These are phyloP conservation scores for Aegilops tauschii DNA, from an alignment of 176 grass and related monocot species.

Conservation along the genomic window DNA sequence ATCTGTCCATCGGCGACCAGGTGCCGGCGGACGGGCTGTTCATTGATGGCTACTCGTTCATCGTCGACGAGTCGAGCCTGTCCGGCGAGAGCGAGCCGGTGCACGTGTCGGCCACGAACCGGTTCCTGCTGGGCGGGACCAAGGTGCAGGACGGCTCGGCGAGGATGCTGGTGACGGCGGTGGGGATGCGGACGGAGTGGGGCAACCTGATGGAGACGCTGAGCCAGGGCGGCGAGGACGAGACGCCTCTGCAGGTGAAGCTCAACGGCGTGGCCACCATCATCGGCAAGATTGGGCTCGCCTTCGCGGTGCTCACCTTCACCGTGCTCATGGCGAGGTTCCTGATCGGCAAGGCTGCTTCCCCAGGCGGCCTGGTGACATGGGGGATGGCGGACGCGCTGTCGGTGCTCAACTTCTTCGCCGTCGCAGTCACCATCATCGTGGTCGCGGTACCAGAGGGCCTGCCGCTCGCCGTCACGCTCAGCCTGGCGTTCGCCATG, in stretches of 20 bases:
- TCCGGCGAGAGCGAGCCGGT: constrained; percentile 92
- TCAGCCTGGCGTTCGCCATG: constrained; percentile 97
- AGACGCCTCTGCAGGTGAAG: constrained; percentile 97
- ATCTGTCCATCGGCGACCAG: constrained; percentile 89
- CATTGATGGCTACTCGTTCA: constrained; percentile 72
- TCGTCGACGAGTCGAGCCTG: constrained; percentile 86
- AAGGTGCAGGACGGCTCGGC: constrained; percentile 95
- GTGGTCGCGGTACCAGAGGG: constrained; percentile 96
- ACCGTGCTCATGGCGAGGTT: constrained; percentile 70
- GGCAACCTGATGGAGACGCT: constrained; percentile 97
- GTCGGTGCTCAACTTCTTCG: constrained; percentile 81
- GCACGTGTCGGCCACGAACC: constrained; percentile 47
- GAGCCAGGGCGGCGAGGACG: constrained; percentile 82
- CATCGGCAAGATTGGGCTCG: constrained; percentile 95
- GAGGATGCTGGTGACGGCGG: constrained; percentile 83
- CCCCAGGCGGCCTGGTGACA: constrained; percentile 34
- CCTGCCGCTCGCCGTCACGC: constrained; percentile 85
- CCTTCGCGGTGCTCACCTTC: constrained; percentile 77
- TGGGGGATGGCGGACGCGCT: constrained; percentile 67
- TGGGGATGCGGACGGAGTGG: constrained; percentile 97
- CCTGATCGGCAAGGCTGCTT: constrained; percentile 38
- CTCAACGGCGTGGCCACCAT: constrained; percentile 97
- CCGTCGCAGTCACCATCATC: constrained; percentile 83
- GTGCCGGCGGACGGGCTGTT: constrained; percentile 83
- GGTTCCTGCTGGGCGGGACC: constrained; percentile 88